Base-by-base conservation (phyloP, 2,329 filamentous ascomycete species). In the Sporothrix luriei region DNA sequence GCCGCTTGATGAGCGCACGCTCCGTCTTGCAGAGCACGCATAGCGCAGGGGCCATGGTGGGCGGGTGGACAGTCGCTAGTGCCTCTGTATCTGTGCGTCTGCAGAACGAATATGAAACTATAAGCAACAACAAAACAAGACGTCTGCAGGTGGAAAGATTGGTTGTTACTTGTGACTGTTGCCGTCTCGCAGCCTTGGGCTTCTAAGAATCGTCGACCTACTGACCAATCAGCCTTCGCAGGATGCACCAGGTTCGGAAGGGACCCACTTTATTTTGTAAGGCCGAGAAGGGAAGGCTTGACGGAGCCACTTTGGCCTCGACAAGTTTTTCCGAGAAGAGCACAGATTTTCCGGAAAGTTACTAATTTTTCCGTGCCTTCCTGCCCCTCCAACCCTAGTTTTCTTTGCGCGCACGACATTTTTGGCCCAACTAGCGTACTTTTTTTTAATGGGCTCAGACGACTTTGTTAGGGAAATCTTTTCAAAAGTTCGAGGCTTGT, bases 1-100 rank as follows among this genome's bases (percentile, higher is more conserved):
- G 94, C 38, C 95, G 88, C 72, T 97, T 92, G 70, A 99, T 95
- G 24, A 97, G 86, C 5, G 95, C 94, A 71, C 94, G 88, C 72
- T 90, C 85, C 26, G 84, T 85, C 73, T 90, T 85, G 82, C 95
- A 99, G 73, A 89, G 83, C 66, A 88, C 88, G 78, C 95, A 99
- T 26, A 85, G 81, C 24, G 87, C 85, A 26, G 93, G 92, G 9
- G 93, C 85, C 94, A 97, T 97, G 40, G 40, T 54, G 11, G n/a
- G 38, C 10, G 46, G 33, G 9, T 33, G 24, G 38, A 7, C 9
- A 46, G n/a, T 43, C 0, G n/a, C 9, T n/a, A 16, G n/a, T 38
- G 54, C n/a, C 16, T 2, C 38, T 33, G 54, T 57, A 38, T 10
- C n/a, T 46, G 21, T 46, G 9, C 11, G 19, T 21, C 48, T 0